phyloP scores from a whole-genome alignment of 2,329 filamentous ascomycete species.

The Rhinocladiella mackenziei region DNA sequence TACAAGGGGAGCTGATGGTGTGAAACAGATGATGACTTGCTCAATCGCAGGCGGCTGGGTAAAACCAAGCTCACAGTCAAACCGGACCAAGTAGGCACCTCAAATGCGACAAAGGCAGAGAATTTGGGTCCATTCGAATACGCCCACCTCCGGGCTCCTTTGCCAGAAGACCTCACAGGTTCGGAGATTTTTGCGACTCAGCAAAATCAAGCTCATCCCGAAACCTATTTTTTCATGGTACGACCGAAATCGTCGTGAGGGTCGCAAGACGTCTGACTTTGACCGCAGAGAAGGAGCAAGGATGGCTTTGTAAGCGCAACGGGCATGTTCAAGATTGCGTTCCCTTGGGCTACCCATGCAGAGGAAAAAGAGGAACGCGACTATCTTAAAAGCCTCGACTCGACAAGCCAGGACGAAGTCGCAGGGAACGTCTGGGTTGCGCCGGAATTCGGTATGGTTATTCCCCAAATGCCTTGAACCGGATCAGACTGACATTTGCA shows the following conservation, averaged over 20 bases:
- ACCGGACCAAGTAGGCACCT: constrained; percentile 66
- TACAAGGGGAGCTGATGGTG: constrained; percentile 13
- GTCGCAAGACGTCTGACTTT: constrained; percentile 14
- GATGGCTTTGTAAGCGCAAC: constrained; percentile 64
- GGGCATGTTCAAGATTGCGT: constrained; percentile 67
- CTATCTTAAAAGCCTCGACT: constrained; percentile 76
- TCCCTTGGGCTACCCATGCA: constrained; percentile 58
- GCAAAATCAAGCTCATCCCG: constrained; percentile 59
- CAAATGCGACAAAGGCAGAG: constrained; percentile 67
- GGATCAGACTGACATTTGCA: constrained; percentile 9
- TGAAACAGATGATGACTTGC: constrained; percentile 64
- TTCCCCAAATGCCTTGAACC: not conserved
- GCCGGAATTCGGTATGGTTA: constrained; percentile 60
- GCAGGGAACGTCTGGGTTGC: constrained; percentile 97
- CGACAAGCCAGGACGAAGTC: constrained; percentile 81
- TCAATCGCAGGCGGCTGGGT: constrained; percentile 80
- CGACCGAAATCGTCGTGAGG: constrained; percentile 28
- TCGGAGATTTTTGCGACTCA: constrained; percentile 89
- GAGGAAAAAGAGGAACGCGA: constrained; percentile 59
- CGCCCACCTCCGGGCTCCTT: constrained; percentile 84
- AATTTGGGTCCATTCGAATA: constrained; percentile 88
- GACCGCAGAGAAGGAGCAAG: constrained; percentile 55
- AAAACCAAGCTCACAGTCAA: constrained; percentile 87
- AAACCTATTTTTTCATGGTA: constrained; percentile 93
- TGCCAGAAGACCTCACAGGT: constrained; percentile 80